phyloP scores from a whole-genome alignment of 441 rosid genomes.

The Hura crepitans region DNA sequence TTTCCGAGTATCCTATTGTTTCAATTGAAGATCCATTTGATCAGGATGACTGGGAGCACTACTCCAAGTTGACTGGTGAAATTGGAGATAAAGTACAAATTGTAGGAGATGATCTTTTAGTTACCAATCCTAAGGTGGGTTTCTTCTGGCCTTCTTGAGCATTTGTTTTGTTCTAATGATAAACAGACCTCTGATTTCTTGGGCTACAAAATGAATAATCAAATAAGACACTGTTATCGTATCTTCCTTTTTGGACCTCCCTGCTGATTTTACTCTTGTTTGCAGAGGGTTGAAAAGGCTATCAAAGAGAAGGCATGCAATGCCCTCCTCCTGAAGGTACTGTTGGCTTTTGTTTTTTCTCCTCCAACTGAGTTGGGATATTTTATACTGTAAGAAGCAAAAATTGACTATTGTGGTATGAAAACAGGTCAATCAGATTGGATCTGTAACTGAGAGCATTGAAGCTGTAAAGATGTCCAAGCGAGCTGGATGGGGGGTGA shows the following conservation, averaged over 20 bases:
- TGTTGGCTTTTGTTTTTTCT: background rate
- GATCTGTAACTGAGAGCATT: constrained; percentile 90
- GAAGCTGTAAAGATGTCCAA: constrained; percentile 98
- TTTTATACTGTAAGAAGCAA: constrained; percentile 1
- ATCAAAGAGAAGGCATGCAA: constrained; percentile 84
- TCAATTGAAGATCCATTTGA: constrained; percentile 97
- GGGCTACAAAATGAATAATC: background rate
- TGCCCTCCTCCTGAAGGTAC: constrained; percentile 92
- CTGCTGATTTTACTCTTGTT: constrained; percentile 6
- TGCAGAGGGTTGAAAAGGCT: constrained; percentile 90
- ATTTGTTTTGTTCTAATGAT: background rate
- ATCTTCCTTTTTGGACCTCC: background rate
- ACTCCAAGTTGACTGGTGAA: constrained; percentile 66
- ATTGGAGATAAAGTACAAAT: constrained; percentile 74
- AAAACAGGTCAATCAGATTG: constrained; percentile 90
- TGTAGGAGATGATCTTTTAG: constrained; percentile 95
- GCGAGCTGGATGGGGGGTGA: constrained; percentile 95
- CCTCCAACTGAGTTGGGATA: no score
- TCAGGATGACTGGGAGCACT: constrained; percentile 97
- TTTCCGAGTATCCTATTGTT: constrained; percentile 82
- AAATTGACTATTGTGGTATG: background rate
- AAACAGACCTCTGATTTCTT: background rate
- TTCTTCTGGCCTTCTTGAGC: background rate
- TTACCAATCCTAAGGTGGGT: constrained; percentile 91
- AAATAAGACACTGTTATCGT: background rate